These are phyloP conservation scores for Mycena albidolilacea DNA, from an alignment of 768 basidiomycete genomes.

Conservation along the genomic window DNA sequence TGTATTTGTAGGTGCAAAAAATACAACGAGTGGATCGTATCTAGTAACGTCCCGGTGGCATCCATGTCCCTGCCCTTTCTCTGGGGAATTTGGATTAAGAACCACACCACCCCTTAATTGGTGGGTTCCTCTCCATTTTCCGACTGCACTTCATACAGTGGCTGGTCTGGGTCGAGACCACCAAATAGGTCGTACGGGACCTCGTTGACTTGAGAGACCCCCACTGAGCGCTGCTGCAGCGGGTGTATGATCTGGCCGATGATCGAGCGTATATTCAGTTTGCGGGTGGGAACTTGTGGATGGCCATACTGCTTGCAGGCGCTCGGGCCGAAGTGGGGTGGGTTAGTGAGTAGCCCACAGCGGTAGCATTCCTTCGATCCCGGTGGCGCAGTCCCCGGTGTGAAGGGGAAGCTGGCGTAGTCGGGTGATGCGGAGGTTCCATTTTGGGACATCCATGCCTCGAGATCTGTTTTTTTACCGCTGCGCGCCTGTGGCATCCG, in stretches of 20 bases:
- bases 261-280: constrained; percentile 3
- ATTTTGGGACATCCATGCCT: constrained; percentile 22
- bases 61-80: neutral
- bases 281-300: neutral
- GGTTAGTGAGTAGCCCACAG: constrained; percentile 17
- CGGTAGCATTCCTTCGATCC: constrained; percentile 25
- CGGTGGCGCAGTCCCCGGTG: constrained; percentile 14
- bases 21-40: constrained; percentile 17
- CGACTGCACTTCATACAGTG: constrained; percentile 12
- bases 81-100: constrained; percentile 30
- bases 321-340: constrained; percentile 8
- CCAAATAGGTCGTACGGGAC: constrained; percentile 25
- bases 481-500: constrained; percentile 13
- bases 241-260: constrained; percentile 11
- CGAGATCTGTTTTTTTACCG: constrained; percentile 1
- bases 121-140: constrained; percentile 34
- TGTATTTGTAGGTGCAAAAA: constrained; percentile 27
- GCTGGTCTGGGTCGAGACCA: constrained; percentile 12
- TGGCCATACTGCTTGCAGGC: neutral
- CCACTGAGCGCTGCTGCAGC: neutral
- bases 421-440: neutral
- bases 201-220: constrained; percentile 23
- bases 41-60: constrained; percentile 32
- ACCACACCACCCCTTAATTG: constrained; percentile 26
- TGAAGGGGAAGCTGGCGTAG: constrained; percentile 13